phyloP scores from a whole-genome alignment of 208 protist genomes.

The Trichomonas tenax region DNA sequence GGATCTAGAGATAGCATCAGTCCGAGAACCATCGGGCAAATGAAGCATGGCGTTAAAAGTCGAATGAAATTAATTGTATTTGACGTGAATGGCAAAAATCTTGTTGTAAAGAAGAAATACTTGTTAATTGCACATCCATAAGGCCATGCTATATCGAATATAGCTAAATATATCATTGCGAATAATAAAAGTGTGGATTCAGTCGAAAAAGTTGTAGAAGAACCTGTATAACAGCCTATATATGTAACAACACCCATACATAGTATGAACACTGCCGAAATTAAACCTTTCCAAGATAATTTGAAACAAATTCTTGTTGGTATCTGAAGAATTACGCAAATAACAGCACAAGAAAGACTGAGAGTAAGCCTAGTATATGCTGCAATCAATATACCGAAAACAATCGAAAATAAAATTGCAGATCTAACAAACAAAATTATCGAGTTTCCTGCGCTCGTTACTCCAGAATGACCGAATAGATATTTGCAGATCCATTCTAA shows the following conservation, averaged over 20 bases:
- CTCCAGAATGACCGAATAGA: not conserved
- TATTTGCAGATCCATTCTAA: not conserved
- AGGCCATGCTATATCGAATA: not conserved
- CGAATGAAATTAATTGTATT: not conserved
- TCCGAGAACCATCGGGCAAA: not conserved
- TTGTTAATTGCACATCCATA: not conserved
- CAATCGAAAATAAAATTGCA: not conserved
- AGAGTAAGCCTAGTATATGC: not conserved
- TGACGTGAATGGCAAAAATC: not conserved
- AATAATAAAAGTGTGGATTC: too few relatives aligned
- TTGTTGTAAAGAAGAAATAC: not conserved
- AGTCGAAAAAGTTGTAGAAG: not conserved
- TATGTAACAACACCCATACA: too few relatives aligned
- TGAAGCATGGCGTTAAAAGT: not conserved
- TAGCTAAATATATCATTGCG: too few relatives aligned
- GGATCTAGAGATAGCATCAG: not conserved
- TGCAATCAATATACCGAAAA: not conserved
- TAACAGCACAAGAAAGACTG: not conserved
- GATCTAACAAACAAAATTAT: not conserved
- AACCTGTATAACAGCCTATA: not conserved
- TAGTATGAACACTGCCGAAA: too few relatives aligned
- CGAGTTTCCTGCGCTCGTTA: not conserved
- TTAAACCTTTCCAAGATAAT: not conserved
- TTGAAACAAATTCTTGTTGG: not conserved
- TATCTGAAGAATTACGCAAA: not conserved